Base-by-base conservation (phyloP, 176 grass and related monocot species). In the Elaeis guineensis region DNA sequence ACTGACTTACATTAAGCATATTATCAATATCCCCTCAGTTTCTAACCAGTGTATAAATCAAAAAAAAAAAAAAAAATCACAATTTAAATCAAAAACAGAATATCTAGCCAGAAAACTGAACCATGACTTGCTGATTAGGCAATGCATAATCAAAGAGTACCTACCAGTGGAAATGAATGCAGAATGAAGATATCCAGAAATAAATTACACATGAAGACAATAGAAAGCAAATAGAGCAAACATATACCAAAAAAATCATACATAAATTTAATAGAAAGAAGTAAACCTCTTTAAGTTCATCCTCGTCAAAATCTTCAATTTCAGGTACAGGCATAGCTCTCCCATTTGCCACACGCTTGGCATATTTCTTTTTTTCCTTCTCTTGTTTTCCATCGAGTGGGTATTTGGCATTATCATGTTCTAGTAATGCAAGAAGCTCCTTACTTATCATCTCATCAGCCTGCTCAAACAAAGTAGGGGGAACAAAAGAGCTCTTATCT, bases 361-460 rank as follows among this genome's bases (percentile, higher is more conserved):
- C 72, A 26, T 65, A 76, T 78, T 86, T 80, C 80, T 78, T 90
- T 69, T 90, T 96, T 59, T 85, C 81, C 70, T 81, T 80, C 21
- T 79, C 77, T 76, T 54, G 22, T 64, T 78, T 86, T 59, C 77
- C 83, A 59, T 90, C 80, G 53, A 90, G 49, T 32, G 91, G 91
- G 69, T 96, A 96, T 67, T 90, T 90, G 26, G 83, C 86, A 80
- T 90, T 96, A 65, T 96, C 86, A 21, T 90, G 80, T 75, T 87
- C 80, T 19, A 96, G 71, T 28, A 96, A 73, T 59, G 64, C 71
- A 78, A 87, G 57, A 57, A 96, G 67, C 59, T 96, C 91, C 76
- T 61, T 75, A 20, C 72, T 87, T 62, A 96, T 82, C 77, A 96
- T 58, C 53, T 87, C 86, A 64, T 90, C 91, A 62, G 86, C 83